Base-by-base conservation (phyloP, 768 basidiomycete species). In the Pisolithus tinctorius region DNA sequence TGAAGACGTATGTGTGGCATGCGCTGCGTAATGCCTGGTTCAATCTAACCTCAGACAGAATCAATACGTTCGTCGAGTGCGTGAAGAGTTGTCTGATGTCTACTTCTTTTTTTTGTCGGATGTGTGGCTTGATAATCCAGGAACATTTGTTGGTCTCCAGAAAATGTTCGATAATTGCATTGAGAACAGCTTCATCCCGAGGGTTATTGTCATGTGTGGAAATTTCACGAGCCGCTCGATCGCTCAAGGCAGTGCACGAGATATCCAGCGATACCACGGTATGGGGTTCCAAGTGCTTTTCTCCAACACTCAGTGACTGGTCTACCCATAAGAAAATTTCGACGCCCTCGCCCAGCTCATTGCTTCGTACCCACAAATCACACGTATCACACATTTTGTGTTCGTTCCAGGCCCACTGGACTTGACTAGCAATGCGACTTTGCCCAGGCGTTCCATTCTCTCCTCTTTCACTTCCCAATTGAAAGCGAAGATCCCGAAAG, bases 381-480 rank as follows among this genome's bases (percentile, higher is more conserved):
- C 83, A 20, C 79, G 83, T 6, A 71, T 71, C 41, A 93, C 93
- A 0, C 91, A 94, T 63, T 96, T 98, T 67, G 80, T 98, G 48
- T 82, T 99, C 56, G 86, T 98, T 20, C 96, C 96, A 5, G 96
- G 96, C 6, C 96, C 96, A 2, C 72, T 89, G 47, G 96, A 99
- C 69, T 78, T 95, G 25, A 84, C 87, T 1, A 74, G 88, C 49
- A 91, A 91, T 50, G 76, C 84, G 9, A 80, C 85, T 20, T 70
- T 96, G 11, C 96, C 96, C 27, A 83, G 91, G 30, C 81, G 82
- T 38, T 80, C 90, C 1, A 74, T 99, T 27, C 79, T 97, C 4
- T 80, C 87, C 1, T 78, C 82, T 2, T 83, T 98, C 59, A 77
- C 82, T 0, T 69, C 81, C 14, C 81, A 84, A 36, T 70, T 99